Evolutionary conservation across 345 rosid species (phyloP), one percentile per base, ranked within the genome.

Genomic region (Camelina hispida): DNA sequence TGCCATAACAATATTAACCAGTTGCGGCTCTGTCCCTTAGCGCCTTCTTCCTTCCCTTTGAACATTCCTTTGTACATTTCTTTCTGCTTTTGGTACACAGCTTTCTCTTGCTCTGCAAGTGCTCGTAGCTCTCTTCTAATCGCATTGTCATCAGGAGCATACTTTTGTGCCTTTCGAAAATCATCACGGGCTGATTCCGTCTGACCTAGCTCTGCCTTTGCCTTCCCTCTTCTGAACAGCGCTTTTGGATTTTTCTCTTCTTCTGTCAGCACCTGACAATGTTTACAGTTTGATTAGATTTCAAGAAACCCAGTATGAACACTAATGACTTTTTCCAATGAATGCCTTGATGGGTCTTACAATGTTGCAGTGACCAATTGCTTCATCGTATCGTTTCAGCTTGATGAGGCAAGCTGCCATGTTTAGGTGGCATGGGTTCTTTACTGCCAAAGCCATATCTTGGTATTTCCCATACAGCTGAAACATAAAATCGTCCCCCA

Each of bases 401-500:
- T 94, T 94, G 79, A 92, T 89, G 44, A 91, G 73, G 81, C 95
- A 91, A 34, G 97, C 97, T 28, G 98, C 97, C 78, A 83, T 89
- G 83, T 94, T 94, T 58, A 91, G 85, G 79, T 94, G 98, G 76
- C 95, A 95, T 66, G 99, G 99, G 83, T 91, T 92, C 80, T 94
- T 94, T 28, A 94, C 99, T 32, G 99, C 97, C 80, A 92, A 82
- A 56, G 99, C 99, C 97, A 91, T 91, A 80, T 94, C 99, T 54
- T 87, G 87, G 71, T 86, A 92, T 85, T 94, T 94, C 69, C 97
- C 98, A 80, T 91, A 92, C 71, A 92, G 83, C 80, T 92, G 98
- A 82, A 94, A 92, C 97, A 94, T 94, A 73, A 94, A 94, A 79
- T 94, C 97, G 40, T 94, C 97, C 1, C 92, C 93, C 91, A 94